Conservation (phyloP, 345 rosid species). For the Lepidium aucheri region DNA sequence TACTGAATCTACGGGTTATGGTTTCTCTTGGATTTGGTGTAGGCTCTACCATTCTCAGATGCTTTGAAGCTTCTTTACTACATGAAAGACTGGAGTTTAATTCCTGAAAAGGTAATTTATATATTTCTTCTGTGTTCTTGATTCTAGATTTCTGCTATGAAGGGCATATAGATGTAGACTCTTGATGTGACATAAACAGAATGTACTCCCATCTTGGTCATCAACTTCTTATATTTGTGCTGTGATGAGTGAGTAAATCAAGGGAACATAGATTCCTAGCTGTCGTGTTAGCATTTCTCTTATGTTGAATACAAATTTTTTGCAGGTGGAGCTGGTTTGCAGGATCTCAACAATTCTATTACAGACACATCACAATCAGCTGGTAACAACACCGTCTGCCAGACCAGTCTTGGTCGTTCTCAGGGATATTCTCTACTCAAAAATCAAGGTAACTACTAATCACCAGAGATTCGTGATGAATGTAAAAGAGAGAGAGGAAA, state of each 20-base stretch:
- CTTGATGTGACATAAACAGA: too few relatives aligned
- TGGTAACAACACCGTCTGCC: conserved; percentile 74
- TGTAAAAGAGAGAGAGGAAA: not conserved
- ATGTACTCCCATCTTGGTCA: too few relatives aligned
- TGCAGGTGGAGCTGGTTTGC: conserved; percentile 83
- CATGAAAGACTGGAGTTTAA: conserved; percentile 62
- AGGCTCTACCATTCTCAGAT: conserved; percentile 92
- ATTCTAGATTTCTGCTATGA: too few relatives aligned
- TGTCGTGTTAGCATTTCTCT: not conserved
- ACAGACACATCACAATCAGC: conserved; percentile 73
- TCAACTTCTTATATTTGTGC: not conserved
- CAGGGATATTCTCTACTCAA: conserved; percentile 54
- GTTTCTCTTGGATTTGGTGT: conserved; percentile 10
- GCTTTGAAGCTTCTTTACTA: conserved; percentile 75
- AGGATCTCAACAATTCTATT: conserved; percentile 62
- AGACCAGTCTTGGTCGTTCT: conserved; percentile 64
- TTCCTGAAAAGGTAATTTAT: conserved; percentile 67
- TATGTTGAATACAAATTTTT: not conserved
- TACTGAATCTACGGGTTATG: not conserved
- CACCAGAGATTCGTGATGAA: not conserved
- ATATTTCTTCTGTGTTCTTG: not conserved
- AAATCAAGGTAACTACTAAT: conserved; percentile 46
- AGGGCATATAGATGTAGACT: too few relatives aligned
- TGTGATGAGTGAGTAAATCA: not conserved
- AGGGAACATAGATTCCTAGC: not conserved